Evolutionary conservation across 176 grass and related monocot species (phyloP).

Genomic region (Carex cristatella): DNA sequence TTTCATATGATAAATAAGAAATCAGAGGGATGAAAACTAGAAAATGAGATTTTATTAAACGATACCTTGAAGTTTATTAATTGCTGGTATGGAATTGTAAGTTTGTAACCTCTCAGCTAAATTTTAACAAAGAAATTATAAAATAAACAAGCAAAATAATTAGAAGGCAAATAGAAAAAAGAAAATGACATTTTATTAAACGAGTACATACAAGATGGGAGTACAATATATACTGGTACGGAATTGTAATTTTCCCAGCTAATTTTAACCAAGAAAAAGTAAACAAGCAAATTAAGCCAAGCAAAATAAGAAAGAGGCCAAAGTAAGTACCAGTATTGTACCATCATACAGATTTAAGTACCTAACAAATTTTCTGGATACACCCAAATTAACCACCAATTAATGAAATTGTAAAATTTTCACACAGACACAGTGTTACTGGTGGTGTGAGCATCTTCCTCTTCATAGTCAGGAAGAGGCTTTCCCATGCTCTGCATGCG

Average conservation of each 20-base stretch:
- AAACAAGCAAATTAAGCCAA: neutral
- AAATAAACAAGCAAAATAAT: no score
- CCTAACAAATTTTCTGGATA: no score
- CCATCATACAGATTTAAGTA: no score
- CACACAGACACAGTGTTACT: neutral
- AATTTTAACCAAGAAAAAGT: neutral
- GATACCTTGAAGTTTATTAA: neutral
- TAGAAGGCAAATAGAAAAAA: no score
- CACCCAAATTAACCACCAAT: neutral
- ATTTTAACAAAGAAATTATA: no score
- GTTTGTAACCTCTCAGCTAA: no score
- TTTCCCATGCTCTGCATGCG: conserved; percentile 67
- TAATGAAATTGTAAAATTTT: neutral
- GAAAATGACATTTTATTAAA: neutral
- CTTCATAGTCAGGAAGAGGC: conserved; percentile 21
- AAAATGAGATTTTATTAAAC: neutral
- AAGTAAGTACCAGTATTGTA: no score
- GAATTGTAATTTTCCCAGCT: neutral
- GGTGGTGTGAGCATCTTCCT: neutral
- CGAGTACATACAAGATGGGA: neutral
- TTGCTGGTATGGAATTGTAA: neutral
- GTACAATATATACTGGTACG: neutral
- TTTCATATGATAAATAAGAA: neutral
- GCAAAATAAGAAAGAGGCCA: neutral
- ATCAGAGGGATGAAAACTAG: neutral